Evolutionary conservation across 331 rosid species (phyloP).

Genomic region (Cydonia oblonga): DNA sequence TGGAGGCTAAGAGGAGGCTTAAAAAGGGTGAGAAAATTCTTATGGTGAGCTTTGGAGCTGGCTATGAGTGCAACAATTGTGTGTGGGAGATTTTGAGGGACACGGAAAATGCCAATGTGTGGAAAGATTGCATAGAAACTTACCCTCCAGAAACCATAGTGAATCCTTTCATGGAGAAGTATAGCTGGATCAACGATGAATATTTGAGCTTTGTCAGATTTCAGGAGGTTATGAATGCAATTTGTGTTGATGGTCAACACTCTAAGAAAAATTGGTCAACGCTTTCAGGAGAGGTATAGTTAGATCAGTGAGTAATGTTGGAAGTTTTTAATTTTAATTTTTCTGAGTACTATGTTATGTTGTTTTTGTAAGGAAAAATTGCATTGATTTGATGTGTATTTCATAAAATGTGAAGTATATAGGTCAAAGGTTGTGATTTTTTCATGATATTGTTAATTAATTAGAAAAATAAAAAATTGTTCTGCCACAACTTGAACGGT

Average conservation of each 20-base stretch:
- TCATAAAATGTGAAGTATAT: background rate
- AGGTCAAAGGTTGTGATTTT: background rate
- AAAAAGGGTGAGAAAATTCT: constrained; percentile 53
- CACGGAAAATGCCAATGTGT: constrained; percentile 50
- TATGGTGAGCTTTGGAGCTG: constrained; percentile 88
- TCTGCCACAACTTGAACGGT: background rate
- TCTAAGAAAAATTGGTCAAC: background rate
- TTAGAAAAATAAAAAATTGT: no score
- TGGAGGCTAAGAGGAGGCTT: constrained; percentile 78
- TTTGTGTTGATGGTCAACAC: background rate
- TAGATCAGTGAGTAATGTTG: background rate
- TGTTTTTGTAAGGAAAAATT: background rate
- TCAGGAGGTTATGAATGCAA: constrained; percentile 5
- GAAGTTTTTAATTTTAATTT: background rate
- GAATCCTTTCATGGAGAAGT: constrained; percentile 71
- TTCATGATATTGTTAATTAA: background rate
- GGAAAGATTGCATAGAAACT: constrained; percentile 45
- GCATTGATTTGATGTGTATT: background rate
- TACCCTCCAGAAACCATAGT: constrained; percentile 46
- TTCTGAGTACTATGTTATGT: background rate
- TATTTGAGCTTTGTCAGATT: constrained; percentile 42
- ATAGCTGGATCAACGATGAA: constrained; percentile 62
- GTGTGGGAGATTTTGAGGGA: constrained; percentile 67
- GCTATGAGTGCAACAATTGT: constrained; percentile 80
- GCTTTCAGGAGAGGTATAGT: background rate